Percentiles rank a stretch among this genome's conserved stretches.
Conservation (phyloP, 176 grass and related monocot species). For the Musa troglodytarum region DNA sequence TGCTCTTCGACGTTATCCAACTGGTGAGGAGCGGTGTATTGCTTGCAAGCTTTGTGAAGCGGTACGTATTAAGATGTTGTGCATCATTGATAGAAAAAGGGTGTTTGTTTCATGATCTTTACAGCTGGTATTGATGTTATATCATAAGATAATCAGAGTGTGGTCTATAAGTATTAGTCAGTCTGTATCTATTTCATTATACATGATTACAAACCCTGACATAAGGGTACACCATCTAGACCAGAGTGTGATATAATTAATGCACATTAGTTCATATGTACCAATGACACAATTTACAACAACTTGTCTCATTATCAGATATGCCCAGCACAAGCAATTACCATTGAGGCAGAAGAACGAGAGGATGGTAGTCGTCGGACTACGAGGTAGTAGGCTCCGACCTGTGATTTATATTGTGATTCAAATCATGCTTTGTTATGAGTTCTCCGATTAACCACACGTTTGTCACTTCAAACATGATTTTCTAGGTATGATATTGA, state of each 20-base stretch:
- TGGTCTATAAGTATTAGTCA: not conserved
- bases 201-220: not conserved
- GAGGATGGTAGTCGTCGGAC: slow-evolving; percentile 96
- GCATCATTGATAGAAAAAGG: not conserved
- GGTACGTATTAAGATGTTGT: slow-evolving; percentile 44
- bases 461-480: not conserved
- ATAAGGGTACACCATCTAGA: not conserved
- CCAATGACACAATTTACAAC: not conserved
- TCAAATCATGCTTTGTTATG: not conserved
- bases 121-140: not conserved
- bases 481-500: slow-evolving; percentile 82
- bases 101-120: no score
- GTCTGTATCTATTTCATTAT: not conserved
- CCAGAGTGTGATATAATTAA: no score
- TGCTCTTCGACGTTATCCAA: slow-evolving; percentile 83
- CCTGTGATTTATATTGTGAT: not conserved
- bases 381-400: slow-evolving; percentile 45
- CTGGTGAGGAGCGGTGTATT: slow-evolving; percentile 97
- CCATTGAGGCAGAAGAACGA: slow-evolving; percentile 97
- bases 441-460: not conserved
- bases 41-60: slow-evolving; percentile 98
- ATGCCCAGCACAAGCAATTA: slow-evolving; percentile 97
- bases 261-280: not conserved
- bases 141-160: not conserved
- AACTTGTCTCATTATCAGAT: slow-evolving; percentile 37